Percentiles rank a stretch among this genome's conserved stretches.
Evolutionary conservation across 257 asterid genomes (phyloP).

Genomic region (Salvia hispanica): DNA sequence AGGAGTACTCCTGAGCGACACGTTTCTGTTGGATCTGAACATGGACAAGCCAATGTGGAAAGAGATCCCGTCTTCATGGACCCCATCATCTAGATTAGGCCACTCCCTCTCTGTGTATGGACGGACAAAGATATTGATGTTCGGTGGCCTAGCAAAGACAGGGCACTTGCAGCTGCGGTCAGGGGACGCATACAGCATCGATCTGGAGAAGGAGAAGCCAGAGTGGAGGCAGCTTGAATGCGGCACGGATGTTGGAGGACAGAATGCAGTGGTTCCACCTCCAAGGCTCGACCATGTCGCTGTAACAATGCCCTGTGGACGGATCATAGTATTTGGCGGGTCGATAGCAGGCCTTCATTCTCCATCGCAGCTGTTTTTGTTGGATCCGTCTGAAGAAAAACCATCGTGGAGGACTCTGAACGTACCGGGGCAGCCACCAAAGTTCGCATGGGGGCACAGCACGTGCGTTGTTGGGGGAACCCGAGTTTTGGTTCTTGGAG

Average conservation of each 20-base stretch:
- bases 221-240: slow-evolving; percentile 83
- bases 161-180: slow-evolving; percentile 84
- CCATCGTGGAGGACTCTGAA: slow-evolving; percentile 74
- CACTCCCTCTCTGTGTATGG: slow-evolving; percentile 88
- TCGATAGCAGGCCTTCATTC: slow-evolving; percentile 84
- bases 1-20: slow-evolving; percentile 79
- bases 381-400: slow-evolving; percentile 82
- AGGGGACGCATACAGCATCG: slow-evolving; percentile 82
- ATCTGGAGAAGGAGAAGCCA: slow-evolving; percentile 70
- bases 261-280: slow-evolving; percentile 73
- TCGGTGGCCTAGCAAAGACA: slow-evolving; percentile 87
- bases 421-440: slow-evolving; percentile 84
- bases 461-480: slow-evolving; percentile 91
- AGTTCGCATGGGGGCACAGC: slow-evolving; percentile 91
- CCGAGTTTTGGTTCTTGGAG: slow-evolving; percentile 82
- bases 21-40: slow-evolving; percentile 65
- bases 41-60: slow-evolving; percentile 72
- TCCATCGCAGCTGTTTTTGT: slow-evolving; percentile 75
- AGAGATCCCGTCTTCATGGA: slow-evolving; percentile 70
- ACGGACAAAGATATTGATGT: slow-evolving; percentile 71
- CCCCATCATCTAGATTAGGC: slow-evolving; percentile 79
- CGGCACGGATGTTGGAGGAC: slow-evolving; percentile 65
- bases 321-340: slow-evolving; percentile 80
- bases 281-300: slow-evolving; percentile 88
- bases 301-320: slow-evolving; percentile 85